A percentile compares a stretch with the other conserved stretches of the same genome.
These are phyloP conservation scores for Artemisia annua DNA, from an alignment of 129 eudicot species.

Conservation along the genomic window DNA sequence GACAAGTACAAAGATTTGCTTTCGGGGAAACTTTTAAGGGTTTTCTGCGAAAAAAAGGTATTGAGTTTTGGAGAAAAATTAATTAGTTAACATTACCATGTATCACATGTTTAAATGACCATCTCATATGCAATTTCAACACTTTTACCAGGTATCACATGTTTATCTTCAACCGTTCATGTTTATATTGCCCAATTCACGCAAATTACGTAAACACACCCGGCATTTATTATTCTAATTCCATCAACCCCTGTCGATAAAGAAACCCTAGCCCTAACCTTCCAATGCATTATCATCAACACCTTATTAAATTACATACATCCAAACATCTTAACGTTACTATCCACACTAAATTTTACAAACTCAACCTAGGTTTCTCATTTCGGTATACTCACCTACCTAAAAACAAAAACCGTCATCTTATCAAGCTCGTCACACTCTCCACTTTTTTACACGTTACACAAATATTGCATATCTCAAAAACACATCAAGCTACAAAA, in stretches of 20 bases:
- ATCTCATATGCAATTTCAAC: slow-evolving; percentile 7
- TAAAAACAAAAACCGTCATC: slow-evolving; percentile 12
- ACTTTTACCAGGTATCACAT: neutral
- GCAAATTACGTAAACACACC: neutral
- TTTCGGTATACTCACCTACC: neutral
- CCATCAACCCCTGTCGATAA: neutral
- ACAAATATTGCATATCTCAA: neutral
- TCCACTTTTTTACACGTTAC: slow-evolving; percentile 4
- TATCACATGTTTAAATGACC: slow-evolving; percentile 10
- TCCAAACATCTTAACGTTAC: neutral
- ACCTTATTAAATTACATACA: neutral
- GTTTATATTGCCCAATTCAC: slow-evolving; percentile 8
- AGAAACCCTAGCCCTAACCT: slow-evolving; percentile 19
- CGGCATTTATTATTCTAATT: neutral
- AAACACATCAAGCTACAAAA: neutral
- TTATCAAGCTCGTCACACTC: slow-evolving; percentile 12
- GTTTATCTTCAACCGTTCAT: neutral
- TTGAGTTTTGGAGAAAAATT: neutral
- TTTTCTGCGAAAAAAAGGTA: too few relatives aligned
- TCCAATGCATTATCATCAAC: neutral
- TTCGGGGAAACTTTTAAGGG: too few relatives aligned
- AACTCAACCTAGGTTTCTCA: neutral
- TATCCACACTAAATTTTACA: neutral
- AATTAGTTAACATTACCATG: slow-evolving; percentile 9
- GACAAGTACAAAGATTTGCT: neutral